Base-by-base conservation (phyloP, 2,329 filamentous ascomycete species). In the Fusarium devonianum region DNA sequence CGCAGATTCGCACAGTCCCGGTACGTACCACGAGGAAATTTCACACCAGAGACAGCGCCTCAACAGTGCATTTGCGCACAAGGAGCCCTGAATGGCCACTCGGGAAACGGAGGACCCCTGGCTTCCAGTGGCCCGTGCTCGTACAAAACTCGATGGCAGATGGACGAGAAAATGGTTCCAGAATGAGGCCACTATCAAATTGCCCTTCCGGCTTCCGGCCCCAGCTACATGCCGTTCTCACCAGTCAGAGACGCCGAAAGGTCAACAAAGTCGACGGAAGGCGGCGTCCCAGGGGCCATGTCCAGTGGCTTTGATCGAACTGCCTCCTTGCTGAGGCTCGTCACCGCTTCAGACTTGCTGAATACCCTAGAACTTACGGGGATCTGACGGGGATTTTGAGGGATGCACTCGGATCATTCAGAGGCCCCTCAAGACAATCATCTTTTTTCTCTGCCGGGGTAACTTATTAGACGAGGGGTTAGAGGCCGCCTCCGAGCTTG, bases 181-280 rank as follows among this genome's bases (percentile, higher is more conserved):
- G 64, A 69, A 71, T 72, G 68, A 71, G 68, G 64, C 71, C 69
- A 72, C 68, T 58, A 41, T 28, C 43, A 49, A 58, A 55, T 50
- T 58, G 55, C 49, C 39, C 48, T 71, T 64, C 70, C 68, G 70
- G 48, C 55, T 66, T 69, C 69, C 69, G 69, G 48, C 43, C 32
- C 60, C 58, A 62, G 41, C 32, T 44, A 45, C 49, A 62, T 23
- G 28, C 9, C 30, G 28, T 11, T n/a, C 34, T 29, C 29, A 51
- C 53, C 57, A 60, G 57, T 58, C 44, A 58, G 39, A 51, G 41
- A 18, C 25, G 36, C 43, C 29, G 41, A 32, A 39, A 43, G 9
- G 18, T 14, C 10, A 17, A 34, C 19, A 26, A 30, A 7, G 13
- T 7, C 11, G 25, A 39, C 18, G 10, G 23, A 25, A 14, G 16